Base-by-base conservation (phyloP, 345 rosid genomes). In the Mercurialis annua region DNA sequence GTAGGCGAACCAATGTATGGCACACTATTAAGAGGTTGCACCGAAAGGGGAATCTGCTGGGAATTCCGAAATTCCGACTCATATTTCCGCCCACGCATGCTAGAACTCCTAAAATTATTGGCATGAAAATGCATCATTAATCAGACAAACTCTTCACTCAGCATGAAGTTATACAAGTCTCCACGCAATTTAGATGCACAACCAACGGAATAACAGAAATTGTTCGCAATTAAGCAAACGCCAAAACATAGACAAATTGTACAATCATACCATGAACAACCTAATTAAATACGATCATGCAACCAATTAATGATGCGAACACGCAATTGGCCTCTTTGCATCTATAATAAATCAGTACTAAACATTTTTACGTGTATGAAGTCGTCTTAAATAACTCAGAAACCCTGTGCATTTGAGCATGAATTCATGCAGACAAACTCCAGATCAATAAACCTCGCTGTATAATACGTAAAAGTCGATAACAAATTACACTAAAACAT, bases 1-100 rank as follows among this genome's bases (percentile, higher is more conserved):
- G 64, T 68, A 71, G 81, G 59, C 47, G 90, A 83, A 78, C 81
- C 84, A 15, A 80, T 55, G 69, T 87, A 90, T 12, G 97, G 97
- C 74, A 82, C 46, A 42, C 88, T 84, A 48, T 82, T 87, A 71
- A 90, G 78, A 65, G 96, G 96, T 51, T 82, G 73, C 54, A 83
- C 92, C 24, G 67, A 77, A 29, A 86, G 77, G 43, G 80, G 76
- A 8, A 48, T 84, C 8, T 47, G 23, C 17, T 20, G 54, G 43
- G 44, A 27, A 53, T 65, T 49, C 20, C 34, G 54, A 21, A 44
- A 61, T 21, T 21, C 60, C 0, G 79, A 65, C n/a, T 67, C 73
- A 40, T 53, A 50, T 56, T 55, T 69, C 73, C 65, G 70, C 36
- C 66, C 68, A 59, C 60, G 59, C 64, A 53, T 67, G 76, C 64